A percentile compares a stretch with the other conserved stretches of the same genome.
phyloP scores from a whole-genome alignment of 116 monocot genomes.

The Cymodocea nodosa region DNA sequence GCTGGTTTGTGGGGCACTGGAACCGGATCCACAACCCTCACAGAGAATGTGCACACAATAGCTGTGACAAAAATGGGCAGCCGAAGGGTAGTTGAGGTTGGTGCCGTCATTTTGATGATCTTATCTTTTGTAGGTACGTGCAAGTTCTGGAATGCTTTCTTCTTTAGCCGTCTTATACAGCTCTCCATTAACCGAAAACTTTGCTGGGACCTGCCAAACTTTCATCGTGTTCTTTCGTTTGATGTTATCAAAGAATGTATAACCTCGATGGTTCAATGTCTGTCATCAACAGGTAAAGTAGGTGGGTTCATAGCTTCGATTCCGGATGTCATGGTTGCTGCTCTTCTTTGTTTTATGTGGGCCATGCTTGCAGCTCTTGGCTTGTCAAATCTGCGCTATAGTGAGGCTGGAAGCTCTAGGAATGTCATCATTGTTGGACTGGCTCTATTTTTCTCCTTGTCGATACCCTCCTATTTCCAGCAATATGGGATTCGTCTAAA shows the following conservation, averaged over 20 bases:
- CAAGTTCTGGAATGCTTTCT: too few relatives aligned
- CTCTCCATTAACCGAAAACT: neutral
- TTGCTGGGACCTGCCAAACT: neutral
- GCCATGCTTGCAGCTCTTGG: conserved; percentile 95
- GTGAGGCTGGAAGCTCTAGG: conserved; percentile 88
- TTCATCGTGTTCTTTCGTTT: neutral
- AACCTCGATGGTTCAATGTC: neutral
- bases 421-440: conserved; percentile 91
- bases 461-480: conserved; percentile 90
- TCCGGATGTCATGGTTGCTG: conserved; percentile 87
- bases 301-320: conserved; percentile 97
- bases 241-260: neutral
- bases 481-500: conserved; percentile 65
- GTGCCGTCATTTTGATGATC: conserved; percentile 68
- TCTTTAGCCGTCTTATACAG: neutral
- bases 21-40: conserved; percentile 81
- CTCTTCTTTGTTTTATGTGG: conserved; percentile 96
- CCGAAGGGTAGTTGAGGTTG: conserved; percentile 74
- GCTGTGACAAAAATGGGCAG: conserved; percentile 99
- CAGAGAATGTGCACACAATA: conserved; percentile 97
- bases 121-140: conserved; percentile 74
- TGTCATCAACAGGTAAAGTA: conserved; percentile 55
- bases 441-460: conserved; percentile 82
- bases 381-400: conserved; percentile 82
- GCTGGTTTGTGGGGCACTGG: conserved; percentile 92